A percentile compares a stretch with the other conserved stretches of the same genome.
These are phyloP conservation scores for Lactarius quietus DNA, from an alignment of 768 basidiomycete genomes.

Conservation along the genomic window DNA sequence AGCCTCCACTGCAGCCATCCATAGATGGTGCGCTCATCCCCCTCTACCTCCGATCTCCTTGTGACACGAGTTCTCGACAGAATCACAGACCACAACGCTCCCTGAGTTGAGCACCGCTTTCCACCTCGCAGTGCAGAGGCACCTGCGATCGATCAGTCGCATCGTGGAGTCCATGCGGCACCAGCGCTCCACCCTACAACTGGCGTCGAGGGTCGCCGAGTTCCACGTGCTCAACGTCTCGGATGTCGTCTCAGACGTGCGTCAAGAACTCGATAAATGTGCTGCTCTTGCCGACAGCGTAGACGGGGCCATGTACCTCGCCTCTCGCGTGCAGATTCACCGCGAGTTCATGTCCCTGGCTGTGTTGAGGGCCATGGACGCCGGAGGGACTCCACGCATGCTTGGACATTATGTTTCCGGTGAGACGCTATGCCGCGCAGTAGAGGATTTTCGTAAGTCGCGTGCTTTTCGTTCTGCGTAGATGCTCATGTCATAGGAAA, in stretches of 20 bases:
- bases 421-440: constrained; percentile 74
- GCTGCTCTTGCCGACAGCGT: constrained; percentile 55
- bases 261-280: too few relatives aligned
- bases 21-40: constrained; percentile 54
- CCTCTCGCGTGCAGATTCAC: constrained; percentile 54
- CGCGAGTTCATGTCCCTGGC: too few relatives aligned
- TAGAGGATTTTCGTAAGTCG: constrained; percentile 61
- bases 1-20: constrained; percentile 58
- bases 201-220: too few relatives aligned
- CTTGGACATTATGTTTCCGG: constrained; percentile 76
- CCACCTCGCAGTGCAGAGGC: constrained; percentile 54
- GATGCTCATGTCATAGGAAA: not conserved
- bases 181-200: constrained; percentile 66
- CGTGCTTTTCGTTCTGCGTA: not conserved
- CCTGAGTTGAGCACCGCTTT: constrained; percentile 62
- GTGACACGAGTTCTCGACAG: constrained; percentile 33
- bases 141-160: constrained; percentile 57
- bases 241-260: too few relatives aligned
- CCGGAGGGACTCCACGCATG: constrained; percentile 64
- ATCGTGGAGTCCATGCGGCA: constrained; percentile 49
- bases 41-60: not conserved
- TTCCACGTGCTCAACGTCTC: too few relatives aligned
- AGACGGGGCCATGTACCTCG: constrained; percentile 67
- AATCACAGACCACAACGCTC: constrained; percentile 57
- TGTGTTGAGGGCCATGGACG: too few relatives aligned